Percentiles rank a stretch among this genome's conserved stretches.
phyloP scores from a whole-genome alignment of 768 basidiomycete genomes.

The Clathrus columnatus region DNA sequence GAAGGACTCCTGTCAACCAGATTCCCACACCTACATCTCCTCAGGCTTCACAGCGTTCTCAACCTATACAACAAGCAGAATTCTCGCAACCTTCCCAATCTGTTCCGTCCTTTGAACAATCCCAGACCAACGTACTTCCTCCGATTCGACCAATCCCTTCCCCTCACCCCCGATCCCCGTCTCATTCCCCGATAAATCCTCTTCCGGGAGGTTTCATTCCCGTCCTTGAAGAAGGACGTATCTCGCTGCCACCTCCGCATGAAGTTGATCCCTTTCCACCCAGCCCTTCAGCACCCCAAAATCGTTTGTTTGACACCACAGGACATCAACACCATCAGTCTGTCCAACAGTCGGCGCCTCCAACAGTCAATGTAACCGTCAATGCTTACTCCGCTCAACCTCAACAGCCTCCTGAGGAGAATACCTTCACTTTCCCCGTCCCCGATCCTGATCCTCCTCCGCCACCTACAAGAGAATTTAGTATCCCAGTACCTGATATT shows the following conservation, averaged over 20 bases:
- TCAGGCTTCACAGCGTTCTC: background rate
- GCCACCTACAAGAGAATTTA: background rate
- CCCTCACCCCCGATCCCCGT: background rate
- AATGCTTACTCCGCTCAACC: background rate
- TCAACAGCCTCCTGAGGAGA: background rate
- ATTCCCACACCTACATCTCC: background rate
- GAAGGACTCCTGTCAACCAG: background rate
- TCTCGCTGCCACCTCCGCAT: slow-evolving; percentile 5
- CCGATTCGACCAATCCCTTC: background rate
- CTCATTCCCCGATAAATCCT: background rate
- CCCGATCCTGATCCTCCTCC: background rate
- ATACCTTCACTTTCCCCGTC: background rate
- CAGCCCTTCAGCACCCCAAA: background rate
- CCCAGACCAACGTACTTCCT: background rate
- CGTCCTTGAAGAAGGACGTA: slow-evolving; percentile 1
- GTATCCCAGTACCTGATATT: background rate
- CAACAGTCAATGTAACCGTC: background rate
- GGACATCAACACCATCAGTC: background rate
- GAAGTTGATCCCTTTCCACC: background rate
- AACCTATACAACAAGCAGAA: background rate
- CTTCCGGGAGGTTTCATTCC: slow-evolving; percentile 5
- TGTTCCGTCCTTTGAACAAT: background rate
- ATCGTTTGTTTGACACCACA: background rate
- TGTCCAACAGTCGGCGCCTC: too few relatives aligned
- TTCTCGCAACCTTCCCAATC: background rate